Base-by-base conservation (phyloP, 352 stramenopile genomes). In the Phytophthora cactorum region DNA sequence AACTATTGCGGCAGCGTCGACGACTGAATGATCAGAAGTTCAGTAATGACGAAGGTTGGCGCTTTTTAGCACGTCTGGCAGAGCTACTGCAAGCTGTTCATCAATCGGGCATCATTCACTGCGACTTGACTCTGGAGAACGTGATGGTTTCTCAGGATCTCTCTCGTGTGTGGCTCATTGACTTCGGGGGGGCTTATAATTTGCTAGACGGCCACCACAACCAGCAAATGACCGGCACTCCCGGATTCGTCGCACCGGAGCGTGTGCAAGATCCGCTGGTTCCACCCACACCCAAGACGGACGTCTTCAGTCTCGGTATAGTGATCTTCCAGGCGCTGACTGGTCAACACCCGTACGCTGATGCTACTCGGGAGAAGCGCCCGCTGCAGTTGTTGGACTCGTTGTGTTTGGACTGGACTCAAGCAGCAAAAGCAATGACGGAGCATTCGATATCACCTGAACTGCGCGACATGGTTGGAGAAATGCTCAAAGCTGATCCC, bases 111-210 rank as follows among this genome's bases (percentile, higher is more conserved):
- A 76, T 99, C 22, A 82, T 99, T 17, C 97, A 99, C 81, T 99
- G 95, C 71, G 97, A 99, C 68, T 73, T 99, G 34, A 99, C 99
- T 77, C 97, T 98, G 32, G 97, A 99, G 70, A 98, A 98, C 75
- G 92, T 98, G 43, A 66, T 98, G 8, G 45, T 90, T 39, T 70
- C 65, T 1, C 29, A 43, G 4, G 69, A 82, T 54, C 47, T 75
- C n/a, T 54, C 49, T 17, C 51, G 68, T n/a, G 70, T 62, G 9
- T 73, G 66, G 15, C 36, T 90, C 45, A 89, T 92, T 43, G 84
- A 92, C 66, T 90, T 92, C 68, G 81, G 75, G 12, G 80, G 76
- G 31, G 84, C 81, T 11, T 87, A 71, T 41, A 75, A 89, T 29
- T 17, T 72, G 47, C 27, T 72, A 38, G 58, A 41, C 29, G 52